Evolutionary conservation across 2,329 filamentous ascomycete genomes (phyloP).

Genomic region (Cucurbitaria berberidis): DNA sequence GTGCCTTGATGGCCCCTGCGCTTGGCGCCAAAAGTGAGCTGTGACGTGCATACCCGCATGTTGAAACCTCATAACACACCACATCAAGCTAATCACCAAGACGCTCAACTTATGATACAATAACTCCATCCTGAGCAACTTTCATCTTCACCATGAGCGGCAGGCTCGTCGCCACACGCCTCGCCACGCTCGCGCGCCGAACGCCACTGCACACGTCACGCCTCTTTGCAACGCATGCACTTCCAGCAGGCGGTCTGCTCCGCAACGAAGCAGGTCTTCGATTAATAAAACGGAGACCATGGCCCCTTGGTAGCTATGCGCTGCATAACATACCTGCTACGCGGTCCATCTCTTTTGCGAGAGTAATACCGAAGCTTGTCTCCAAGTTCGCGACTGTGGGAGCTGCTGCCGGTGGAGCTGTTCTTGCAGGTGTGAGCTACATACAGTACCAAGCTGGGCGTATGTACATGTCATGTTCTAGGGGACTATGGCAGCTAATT

Average conservation of each 20-base stretch:
- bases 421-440: conserved; percentile 87
- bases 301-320: conserved; percentile 76
- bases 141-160: conserved; percentile 65
- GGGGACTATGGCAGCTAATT: conserved; percentile 46
- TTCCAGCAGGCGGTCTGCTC: conserved; percentile 48
- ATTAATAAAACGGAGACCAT: conserved; percentile 62
- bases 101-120: conserved; percentile 24
- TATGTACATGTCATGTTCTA: conserved; percentile 56
- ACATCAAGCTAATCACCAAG: not conserved
- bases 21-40: conserved; percentile 13
- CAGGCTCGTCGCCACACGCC: conserved; percentile 76
- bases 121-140: conserved; percentile 9
- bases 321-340: conserved; percentile 80
- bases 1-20: conserved; percentile 5
- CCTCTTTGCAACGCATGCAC: conserved; percentile 48
- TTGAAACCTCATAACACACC: conserved; percentile 6
- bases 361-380: conserved; percentile 81
- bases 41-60: conserved; percentile 24
- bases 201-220: conserved; percentile 65
- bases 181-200: conserved; percentile 70
- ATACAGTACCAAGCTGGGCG: conserved; percentile 93
- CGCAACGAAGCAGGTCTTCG: conserved; percentile 45
- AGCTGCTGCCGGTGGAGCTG: conserved; percentile 87
- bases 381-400: conserved; percentile 87
- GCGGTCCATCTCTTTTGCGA: conserved; percentile 69